Evolutionary conservation across 257 asterid species (phyloP), one percentile per base, ranked within the genome.

Genomic region (Solanum chiquidenum): DNA sequence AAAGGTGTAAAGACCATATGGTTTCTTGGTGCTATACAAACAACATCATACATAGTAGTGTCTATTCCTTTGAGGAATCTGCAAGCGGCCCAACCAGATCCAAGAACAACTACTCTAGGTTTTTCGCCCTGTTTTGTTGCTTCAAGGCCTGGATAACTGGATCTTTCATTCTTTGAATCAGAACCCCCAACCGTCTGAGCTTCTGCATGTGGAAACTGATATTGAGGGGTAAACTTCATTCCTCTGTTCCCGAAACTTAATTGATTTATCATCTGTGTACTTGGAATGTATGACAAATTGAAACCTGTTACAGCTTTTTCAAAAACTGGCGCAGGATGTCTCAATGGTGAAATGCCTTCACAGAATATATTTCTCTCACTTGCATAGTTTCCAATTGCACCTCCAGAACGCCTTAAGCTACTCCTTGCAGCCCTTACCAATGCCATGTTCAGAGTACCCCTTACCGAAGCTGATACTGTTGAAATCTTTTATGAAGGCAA

Each of bases 51-150:
- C 71, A 90, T 38, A 46, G 79, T 93, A 6, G 98, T 96, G 89
- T 96, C 96, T 9, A 96, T 85, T 73, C 98, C 98, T 87, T 95
- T 95, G 60, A 96, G 98, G 91, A 96, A 96, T 71, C 99, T 93
- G 86, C 99, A 96, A 3, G 99, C 99, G 4, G 97, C 99, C 99
- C 99, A 96, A 33, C 99, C 99, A 73, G 96, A 92, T 23, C 99
- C 99, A 71, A 96, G 94, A 83, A 96, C 98, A 85, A 95, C 99
- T 18, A 95, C 98, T 40, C 99, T 89, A n/a, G 99, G 98, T 94
- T 96, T 96, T 83, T 96, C 94, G 2, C 97, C 95, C 0, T 96
- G 95, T 90, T 92, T 96, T 42, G 99, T 96, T 44, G 98, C 95
- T 90, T 94, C 98, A 72, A 96, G 92, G 8, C 92, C 95, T 10